Evolutionary conservation across 2,329 filamentous ascomycete genomes (phyloP).

Genomic region (Xylariaceae sp.): DNA sequence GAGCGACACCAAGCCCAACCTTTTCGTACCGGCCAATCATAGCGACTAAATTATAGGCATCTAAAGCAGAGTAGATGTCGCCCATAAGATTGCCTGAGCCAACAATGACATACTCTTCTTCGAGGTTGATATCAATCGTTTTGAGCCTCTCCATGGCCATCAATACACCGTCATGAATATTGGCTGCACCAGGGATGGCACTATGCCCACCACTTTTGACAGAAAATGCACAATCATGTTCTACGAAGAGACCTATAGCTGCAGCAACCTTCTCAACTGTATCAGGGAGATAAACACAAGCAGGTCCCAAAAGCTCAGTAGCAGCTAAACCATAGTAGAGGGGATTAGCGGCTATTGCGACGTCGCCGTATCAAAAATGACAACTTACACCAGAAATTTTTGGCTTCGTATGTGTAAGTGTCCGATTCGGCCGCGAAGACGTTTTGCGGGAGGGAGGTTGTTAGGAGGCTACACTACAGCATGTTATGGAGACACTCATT

Average conservation of each 20-base stretch:
- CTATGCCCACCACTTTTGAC: constrained; percentile 25
- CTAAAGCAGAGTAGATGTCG: constrained; percentile 19
- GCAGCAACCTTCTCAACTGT: constrained; percentile 12
- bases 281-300: constrained; percentile 11
- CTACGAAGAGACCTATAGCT: constrained; percentile 9
- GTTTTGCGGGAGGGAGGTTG: not conserved
- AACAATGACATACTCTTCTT: constrained; percentile 10
- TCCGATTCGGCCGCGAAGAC: not conserved
- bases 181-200: constrained; percentile 25
- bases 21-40: constrained; percentile 17
- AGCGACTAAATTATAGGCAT: constrained; percentile 18
- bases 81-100: constrained; percentile 19
- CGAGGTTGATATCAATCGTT: constrained; percentile 6
- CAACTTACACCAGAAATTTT: constrained; percentile 15
- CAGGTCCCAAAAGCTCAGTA: constrained; percentile 5
- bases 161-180: constrained; percentile 24
- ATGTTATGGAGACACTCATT: not conserved
- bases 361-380: not conserved
- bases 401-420: not conserved
- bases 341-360: too few species aligned
- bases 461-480: not conserved
- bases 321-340: constrained; percentile 3
- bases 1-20: constrained; percentile 23
- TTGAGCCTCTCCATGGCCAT: constrained; percentile 24
- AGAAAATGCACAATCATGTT: constrained; percentile 23